Evolutionary conservation across 2,329 filamentous ascomycete species (phyloP).

Genomic region (Akanthomyces muscarius): DNA sequence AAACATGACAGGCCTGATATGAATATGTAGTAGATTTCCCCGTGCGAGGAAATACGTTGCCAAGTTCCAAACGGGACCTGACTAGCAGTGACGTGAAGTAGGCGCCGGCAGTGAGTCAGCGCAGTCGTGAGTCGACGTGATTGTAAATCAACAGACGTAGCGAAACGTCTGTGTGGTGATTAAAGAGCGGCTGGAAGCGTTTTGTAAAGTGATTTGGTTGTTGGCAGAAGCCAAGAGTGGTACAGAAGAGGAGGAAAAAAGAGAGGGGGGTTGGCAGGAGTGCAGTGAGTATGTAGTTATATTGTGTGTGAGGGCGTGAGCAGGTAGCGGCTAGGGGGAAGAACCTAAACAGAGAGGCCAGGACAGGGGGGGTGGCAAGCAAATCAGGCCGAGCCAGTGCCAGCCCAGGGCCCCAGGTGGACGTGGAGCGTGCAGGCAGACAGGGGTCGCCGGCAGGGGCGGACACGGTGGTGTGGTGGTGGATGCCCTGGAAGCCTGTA

Average conservation of each 20-base stretch:
- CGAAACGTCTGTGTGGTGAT: slow-evolving; percentile 6
- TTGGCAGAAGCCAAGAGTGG: slow-evolving; percentile 19
- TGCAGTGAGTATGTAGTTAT: slow-evolving; percentile 17
- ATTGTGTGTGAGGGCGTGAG: slow-evolving; percentile 14
- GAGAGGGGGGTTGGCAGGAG: slow-evolving; percentile 15
- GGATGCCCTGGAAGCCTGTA: not conserved
- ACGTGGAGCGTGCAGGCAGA: not conserved
- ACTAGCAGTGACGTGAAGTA: slow-evolving; percentile 25
- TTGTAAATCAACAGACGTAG: slow-evolving; percentile 9
- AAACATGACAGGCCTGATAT: slow-evolving; percentile 45
- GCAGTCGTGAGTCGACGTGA: not conserved
- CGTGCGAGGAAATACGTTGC: slow-evolving; percentile 26
- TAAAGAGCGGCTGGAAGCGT: slow-evolving; percentile 12
- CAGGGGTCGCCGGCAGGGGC: not conserved
- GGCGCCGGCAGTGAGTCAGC: slow-evolving; percentile 7
- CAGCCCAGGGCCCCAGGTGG: not conserved
- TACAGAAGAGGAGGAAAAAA: slow-evolving; percentile 14
- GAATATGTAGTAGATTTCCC: slow-evolving; percentile 29
- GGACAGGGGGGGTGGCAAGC: slow-evolving; percentile 6
- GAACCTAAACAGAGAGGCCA: slow-evolving; percentile 3
- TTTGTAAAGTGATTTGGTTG: slow-evolving; percentile 8
- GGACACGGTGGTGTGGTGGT: not conserved
- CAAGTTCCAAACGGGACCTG: slow-evolving; percentile 27
- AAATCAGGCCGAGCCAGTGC: slow-evolving; percentile 14
- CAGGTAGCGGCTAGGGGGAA: not conserved